A percentile compares a stretch with the other conserved stretches of the same genome.
phyloP scores from a whole-genome alignment of 805 yeast species.

The Monosporozyma aquatica region DNA sequence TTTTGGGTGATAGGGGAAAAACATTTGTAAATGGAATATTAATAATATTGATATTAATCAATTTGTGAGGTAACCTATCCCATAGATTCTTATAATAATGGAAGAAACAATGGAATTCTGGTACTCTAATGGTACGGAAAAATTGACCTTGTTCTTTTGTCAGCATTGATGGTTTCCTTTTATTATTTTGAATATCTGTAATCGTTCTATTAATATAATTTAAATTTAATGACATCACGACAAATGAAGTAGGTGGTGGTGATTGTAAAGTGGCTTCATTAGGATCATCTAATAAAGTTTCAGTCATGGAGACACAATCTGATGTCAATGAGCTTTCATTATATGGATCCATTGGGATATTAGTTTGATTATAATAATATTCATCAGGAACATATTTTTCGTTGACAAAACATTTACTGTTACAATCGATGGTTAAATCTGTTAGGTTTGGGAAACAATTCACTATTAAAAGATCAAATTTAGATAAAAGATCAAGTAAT shows the following conservation, averaged over 20 bases:
- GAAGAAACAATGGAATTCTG: slow-evolving; percentile 26
- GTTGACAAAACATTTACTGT: slow-evolving; percentile 36
- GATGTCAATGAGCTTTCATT: slow-evolving; percentile 2
- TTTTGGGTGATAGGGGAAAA: slow-evolving; percentile 22
- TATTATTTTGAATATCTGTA: slow-evolving; percentile 7
- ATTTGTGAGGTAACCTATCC: slow-evolving; percentile 26
- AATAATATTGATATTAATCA: slow-evolving; percentile 23
- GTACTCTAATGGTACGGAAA: slow-evolving; percentile 18
- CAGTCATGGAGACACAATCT: slow-evolving; percentile 19
- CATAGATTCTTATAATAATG: slow-evolving; percentile 25
- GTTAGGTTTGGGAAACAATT: slow-evolving; percentile 37
- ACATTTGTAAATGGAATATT: slow-evolving; percentile 31
- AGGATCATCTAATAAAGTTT: slow-evolving; percentile 22
- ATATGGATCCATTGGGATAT: neutral
- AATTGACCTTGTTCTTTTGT: slow-evolving; percentile 21
- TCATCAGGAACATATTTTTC: slow-evolving; percentile 17
- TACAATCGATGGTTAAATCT: slow-evolving; percentile 39
- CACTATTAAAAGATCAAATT: slow-evolving; percentile 41
- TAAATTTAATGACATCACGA: slow-evolving; percentile 19
- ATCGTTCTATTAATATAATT: slow-evolving; percentile 18
- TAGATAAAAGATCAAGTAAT: slow-evolving; percentile 34
- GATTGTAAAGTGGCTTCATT: slow-evolving; percentile 13
- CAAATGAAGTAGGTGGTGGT: slow-evolving; percentile 30
- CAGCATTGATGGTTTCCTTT: slow-evolving; percentile 16
- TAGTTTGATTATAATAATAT: slow-evolving; percentile 16